Base-by-base conservation (phyloP, 2,329 filamentous ascomycete genomes). In the Hyphodiscus sp. region DNA sequence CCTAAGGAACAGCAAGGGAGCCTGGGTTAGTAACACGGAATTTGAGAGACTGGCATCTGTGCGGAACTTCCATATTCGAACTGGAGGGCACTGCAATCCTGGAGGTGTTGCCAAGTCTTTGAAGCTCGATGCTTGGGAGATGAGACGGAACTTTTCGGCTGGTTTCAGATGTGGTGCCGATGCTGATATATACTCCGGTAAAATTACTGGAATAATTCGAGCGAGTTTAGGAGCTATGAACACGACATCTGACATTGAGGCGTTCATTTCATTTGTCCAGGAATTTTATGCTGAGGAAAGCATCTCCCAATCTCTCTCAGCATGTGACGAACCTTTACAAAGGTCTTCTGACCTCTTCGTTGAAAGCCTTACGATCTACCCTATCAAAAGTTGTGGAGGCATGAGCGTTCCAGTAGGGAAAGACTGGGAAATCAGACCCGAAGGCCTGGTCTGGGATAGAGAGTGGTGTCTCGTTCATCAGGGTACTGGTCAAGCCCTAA, bases 401-500 rank as follows among this genome's bases (percentile, higher is more conserved):
- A 95, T 87, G 68, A 74, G 74, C 38, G 76, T 97, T 29, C 86
- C 90, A 1, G 57, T 71, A 0, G 78, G 74, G 1, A 73, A 72
- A 8, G 66, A 76, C 15, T 99, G 94, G 94, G 83, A 88, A 62
- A 78, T 97, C 19, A 82, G 80, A 52, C 76, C 80, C 8, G 91
- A 96, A 71, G 94, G 94, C 0, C 75, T 99, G 2, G 87, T 85
- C 9, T 97, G 92, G 91, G 94, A 99, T 68, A 80, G 94, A 57
- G 92, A 97, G 73, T 99, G 94, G 92, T 97, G 92, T 70, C 74
- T 99, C 19, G 77, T 99, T 15, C 91, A 96, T 67, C 81, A 85
- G 65, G 91, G 89, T 44, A 95, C 91, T 1, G 87, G 89, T 0
- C 83, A 85, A 62, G 90, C 87, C 6, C 74, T 99, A 51, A 96